phyloP scores from a whole-genome alignment of 768 basidiomycete species.

The Tricholoma flavovirens region DNA sequence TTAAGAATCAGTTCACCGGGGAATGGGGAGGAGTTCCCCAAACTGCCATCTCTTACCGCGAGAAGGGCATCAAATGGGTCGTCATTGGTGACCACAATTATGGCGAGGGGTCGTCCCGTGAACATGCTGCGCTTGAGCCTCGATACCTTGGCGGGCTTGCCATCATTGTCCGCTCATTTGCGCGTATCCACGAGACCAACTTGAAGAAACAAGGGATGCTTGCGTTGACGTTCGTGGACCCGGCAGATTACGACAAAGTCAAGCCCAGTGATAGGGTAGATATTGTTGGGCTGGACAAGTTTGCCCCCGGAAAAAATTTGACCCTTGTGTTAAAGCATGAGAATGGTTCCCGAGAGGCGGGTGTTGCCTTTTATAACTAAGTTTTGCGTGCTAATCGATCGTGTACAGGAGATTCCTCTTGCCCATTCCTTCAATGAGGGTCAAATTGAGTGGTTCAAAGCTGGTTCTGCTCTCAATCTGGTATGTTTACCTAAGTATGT shows the following conservation, averaged over 20 bases:
- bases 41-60: conserved; percentile 84
- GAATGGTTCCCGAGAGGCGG: conserved; percentile 67
- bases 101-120: conserved; percentile 97
- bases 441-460: conserved; percentile 98
- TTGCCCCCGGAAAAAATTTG: conserved; percentile 90
- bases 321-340: conserved; percentile 76
- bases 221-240: conserved; percentile 87
- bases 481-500: conserved; percentile 32
- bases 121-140: conserved; percentile 95
- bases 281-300: conserved; percentile 82
- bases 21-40: conserved; percentile 82
- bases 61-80: conserved; percentile 90
- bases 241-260: conserved; percentile 92
- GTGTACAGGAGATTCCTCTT: conserved; percentile 57
- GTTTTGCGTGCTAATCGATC: conserved; percentile 4
- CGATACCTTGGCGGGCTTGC: conserved; percentile 93
- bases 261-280: conserved; percentile 82
- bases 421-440: conserved; percentile 96
- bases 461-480: conserved; percentile 89
- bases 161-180: conserved; percentile 94
- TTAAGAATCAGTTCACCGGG: conserved; percentile 87
- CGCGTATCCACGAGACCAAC: conserved; percentile 97
- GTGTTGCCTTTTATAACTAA: conserved; percentile 14
- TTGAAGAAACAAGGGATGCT: conserved; percentile 99
- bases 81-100: conserved; percentile 96